phyloP scores from a whole-genome alignment of 768 basidiomycete genomes.

The Fomitopsis serialis region DNA sequence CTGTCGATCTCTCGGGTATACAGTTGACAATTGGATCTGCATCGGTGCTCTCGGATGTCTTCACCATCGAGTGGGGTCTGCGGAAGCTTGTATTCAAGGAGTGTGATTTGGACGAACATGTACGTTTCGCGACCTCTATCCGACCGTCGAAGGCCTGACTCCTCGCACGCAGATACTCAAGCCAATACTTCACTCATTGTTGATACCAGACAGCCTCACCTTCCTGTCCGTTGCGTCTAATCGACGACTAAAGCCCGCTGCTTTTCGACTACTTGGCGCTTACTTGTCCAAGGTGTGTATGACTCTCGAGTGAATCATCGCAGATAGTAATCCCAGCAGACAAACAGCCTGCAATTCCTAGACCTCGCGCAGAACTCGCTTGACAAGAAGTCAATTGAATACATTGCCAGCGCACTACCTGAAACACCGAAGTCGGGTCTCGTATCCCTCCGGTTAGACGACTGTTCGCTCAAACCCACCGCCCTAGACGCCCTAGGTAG shows the following conservation, averaged over 20 bases:
- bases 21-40: constrained; percentile 67
- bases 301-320: neutral
- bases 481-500: constrained; percentile 78
- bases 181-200: constrained; percentile 83
- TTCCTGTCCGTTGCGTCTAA: constrained; percentile 87
- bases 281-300: constrained; percentile 64
- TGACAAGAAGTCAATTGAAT: constrained; percentile 83
- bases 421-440: constrained; percentile 48
- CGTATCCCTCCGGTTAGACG: constrained; percentile 82
- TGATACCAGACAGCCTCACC: constrained; percentile 76
- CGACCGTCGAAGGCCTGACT: neutral
- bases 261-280: constrained; percentile 75
- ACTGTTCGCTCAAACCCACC: constrained; percentile 69
- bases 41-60: constrained; percentile 83
- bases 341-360: constrained; percentile 74
- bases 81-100: constrained; percentile 80
- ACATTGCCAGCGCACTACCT: constrained; percentile 67
- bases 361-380: constrained; percentile 84
- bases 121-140: constrained; percentile 27
- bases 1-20: constrained; percentile 76
- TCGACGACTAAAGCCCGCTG: constrained; percentile 66
- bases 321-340: constrained; percentile 36
- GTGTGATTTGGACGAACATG: constrained; percentile 83
- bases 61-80: constrained; percentile 91
- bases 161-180: constrained; percentile 59